Conservation (phyloP, 805 yeast species). For the Saturnispora gosingensis region DNA sequence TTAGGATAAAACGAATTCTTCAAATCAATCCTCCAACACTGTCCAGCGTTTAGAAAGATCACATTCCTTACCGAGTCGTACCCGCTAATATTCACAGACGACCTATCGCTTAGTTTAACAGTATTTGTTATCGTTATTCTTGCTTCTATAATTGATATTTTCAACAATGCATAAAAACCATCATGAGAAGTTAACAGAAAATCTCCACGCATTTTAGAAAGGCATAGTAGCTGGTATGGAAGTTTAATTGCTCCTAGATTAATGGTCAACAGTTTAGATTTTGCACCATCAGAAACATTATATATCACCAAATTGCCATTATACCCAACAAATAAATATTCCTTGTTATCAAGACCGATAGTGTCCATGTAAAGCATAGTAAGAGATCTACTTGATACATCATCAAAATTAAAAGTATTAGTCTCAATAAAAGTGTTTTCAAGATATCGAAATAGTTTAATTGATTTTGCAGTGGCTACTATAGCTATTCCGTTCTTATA, state of each 20-base stretch:
- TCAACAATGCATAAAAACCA: slow-evolving; percentile 13
- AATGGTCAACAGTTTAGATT: neutral
- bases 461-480: neutral
- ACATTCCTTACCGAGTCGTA: neutral
- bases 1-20: slow-evolving; percentile 19
- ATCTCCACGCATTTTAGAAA: neutral
- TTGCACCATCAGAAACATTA: neutral
- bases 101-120: slow-evolving; percentile 14
- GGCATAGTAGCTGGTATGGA: neutral
- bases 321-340: slow-evolving; percentile 1
- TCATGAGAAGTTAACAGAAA: slow-evolving; percentile 18
- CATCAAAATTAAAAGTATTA: too few species aligned
- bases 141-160: neutral
- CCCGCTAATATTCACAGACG: slow-evolving; percentile 14
- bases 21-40: slow-evolving; percentile 23
- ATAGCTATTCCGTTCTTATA: neutral
- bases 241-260: neutral
- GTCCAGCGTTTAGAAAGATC: slow-evolving; percentile 17
- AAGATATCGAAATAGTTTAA: neutral
- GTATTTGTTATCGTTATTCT: neutral
- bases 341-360: neutral
- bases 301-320: neutral
- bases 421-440: neutral
- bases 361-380: neutral
- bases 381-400: neutral